Conservation (phyloP, 2,329 filamentous ascomycete species). For the Elsinoe australis region DNA sequence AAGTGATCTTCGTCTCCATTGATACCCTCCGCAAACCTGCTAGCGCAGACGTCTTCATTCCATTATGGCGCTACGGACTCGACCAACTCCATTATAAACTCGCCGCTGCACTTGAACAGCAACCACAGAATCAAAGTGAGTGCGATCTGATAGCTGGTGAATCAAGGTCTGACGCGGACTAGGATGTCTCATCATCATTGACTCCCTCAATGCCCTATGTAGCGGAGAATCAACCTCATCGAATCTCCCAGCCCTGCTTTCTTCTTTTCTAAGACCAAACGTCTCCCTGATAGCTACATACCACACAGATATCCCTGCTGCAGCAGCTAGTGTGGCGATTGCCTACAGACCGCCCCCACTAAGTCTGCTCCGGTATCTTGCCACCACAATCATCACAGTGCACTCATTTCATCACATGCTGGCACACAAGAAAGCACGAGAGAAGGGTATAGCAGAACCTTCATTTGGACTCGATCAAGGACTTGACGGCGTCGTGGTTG, state of each 20-base stretch:
- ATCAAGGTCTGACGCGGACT: constrained; percentile 9
- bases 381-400: constrained; percentile 74
- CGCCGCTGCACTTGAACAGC: not conserved
- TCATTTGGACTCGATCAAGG: constrained; percentile 71
- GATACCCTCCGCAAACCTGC: constrained; percentile 59
- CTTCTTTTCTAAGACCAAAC: constrained; percentile 56
- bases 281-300: constrained; percentile 72
- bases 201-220: constrained; percentile 64
- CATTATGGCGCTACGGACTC: constrained; percentile 28
- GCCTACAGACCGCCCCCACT: constrained; percentile 61
- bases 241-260: constrained; percentile 61
- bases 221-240: constrained; percentile 48
- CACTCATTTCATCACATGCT: constrained; percentile 68
- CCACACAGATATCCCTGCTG: constrained; percentile 68
- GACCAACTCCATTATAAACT: constrained; percentile 23
- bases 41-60: constrained; percentile 59
- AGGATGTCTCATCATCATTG: constrained; percentile 72
- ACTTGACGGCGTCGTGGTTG: constrained; percentile 69
- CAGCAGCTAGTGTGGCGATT: constrained; percentile 26
- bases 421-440: constrained; percentile 63
- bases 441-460: constrained; percentile 67
- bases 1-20: constrained; percentile 71
- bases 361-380: constrained; percentile 68
- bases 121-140: constrained; percentile 10
- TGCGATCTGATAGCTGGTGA: not conserved